phyloP scores from a whole-genome alignment of 2,329 filamentous ascomycete genomes.

The Stagonosporopsis vannaccii region DNA sequence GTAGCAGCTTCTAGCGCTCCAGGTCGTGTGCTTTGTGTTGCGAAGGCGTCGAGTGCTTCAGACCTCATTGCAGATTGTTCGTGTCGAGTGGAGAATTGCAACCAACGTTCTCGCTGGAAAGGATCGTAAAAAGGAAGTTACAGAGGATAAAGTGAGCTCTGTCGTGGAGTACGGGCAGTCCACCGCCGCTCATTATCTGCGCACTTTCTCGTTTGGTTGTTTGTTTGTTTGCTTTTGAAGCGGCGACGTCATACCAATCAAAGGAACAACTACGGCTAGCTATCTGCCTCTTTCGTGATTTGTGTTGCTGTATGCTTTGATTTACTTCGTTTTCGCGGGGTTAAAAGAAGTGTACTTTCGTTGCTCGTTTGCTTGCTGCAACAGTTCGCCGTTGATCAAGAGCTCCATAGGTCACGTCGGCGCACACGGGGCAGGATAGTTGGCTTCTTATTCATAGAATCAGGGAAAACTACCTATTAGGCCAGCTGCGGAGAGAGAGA shows the following conservation, averaged over 20 bases:
- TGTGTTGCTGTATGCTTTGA: not conserved
- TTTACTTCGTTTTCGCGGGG: not conserved
- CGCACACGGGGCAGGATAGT: not conserved
- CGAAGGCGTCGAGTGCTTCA: conserved; percentile 27
- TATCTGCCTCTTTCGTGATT: not conserved
- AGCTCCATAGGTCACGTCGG: not conserved
- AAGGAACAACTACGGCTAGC: not conserved
- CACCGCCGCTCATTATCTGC: not conserved
- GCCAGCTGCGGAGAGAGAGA: not conserved
- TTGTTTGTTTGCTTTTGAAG: not conserved
- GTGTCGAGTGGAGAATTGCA: not conserved
- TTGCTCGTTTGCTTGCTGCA: not conserved
- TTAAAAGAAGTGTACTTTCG: not conserved
- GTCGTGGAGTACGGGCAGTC: too few species aligned
- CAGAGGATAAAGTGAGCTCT: too few species aligned
- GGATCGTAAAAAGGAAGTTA: not conserved
- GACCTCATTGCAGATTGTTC: conserved; percentile 19
- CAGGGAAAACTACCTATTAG: conserved; percentile 1
- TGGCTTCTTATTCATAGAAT: not conserved
- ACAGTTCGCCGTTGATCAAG: not conserved
- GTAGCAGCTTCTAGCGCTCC: conserved; percentile 26
- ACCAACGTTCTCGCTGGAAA: not conserved
- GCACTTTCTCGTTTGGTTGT: not conserved
- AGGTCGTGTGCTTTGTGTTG: conserved; percentile 27
- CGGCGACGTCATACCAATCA: not conserved